Evolutionary conservation across 1,284 basidiomycete genomes (phyloP).

Genomic region (Vanrija humicola): DNA sequence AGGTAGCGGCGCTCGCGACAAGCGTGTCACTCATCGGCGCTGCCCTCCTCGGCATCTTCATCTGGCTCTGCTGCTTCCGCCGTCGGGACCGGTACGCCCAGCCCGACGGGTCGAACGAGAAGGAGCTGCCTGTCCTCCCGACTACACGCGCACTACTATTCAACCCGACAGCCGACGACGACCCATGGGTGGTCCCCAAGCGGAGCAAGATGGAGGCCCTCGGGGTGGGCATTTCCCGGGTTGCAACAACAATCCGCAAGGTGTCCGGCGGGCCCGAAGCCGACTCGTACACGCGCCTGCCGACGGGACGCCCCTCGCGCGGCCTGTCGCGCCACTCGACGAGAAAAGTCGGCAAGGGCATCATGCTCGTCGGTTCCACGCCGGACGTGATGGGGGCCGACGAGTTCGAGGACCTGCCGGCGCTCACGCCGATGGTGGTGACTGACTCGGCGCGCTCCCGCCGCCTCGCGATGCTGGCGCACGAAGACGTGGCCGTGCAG

Average conservation of each 20-base stretch:
- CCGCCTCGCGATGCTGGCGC: conserved; percentile 35
- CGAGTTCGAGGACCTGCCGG: neutral
- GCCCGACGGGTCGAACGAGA: no score
- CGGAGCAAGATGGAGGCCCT: neutral
- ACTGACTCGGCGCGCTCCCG: conserved; percentile 3
- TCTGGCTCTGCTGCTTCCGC: neutral
- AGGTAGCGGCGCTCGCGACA: neutral
- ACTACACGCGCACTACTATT: neutral
- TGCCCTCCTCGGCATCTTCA: neutral
- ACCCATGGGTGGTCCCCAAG: neutral
- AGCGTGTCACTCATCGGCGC: neutral
- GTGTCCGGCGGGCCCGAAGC: neutral
- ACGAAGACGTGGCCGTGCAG: conserved; percentile 30
- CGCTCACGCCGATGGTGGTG: neutral
- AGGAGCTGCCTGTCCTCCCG: no score
- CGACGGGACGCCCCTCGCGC: neutral
- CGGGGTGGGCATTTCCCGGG: neutral
- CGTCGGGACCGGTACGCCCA: no score
- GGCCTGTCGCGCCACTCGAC: conserved; percentile 22
- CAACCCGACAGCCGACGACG: neutral
- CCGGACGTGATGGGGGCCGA: conserved; percentile 1
- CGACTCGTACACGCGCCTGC: neutral
- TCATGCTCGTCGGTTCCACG: conserved; percentile 26
- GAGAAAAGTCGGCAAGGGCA: conserved; percentile 25
- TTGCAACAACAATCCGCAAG: neutral